Percentiles rank a stretch among this genome's conserved stretches.
phyloP scores from a whole-genome alignment of 2,329 filamentous ascomycete genomes.

The Microdochium bolleyi region DNA sequence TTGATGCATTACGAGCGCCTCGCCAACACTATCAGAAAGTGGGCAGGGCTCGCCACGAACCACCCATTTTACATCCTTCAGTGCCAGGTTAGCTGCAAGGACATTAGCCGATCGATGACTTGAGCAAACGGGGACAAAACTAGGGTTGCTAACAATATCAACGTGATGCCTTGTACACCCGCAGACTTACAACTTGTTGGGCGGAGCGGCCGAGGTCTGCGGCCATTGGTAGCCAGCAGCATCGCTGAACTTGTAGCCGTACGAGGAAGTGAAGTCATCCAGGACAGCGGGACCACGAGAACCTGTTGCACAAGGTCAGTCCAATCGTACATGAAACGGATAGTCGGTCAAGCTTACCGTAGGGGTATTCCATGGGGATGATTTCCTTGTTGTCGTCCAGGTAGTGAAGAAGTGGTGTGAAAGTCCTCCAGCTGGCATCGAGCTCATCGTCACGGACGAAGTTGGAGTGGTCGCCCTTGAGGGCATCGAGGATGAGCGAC shows the following conservation, averaged over 20 bases:
- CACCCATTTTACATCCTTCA: background rate
- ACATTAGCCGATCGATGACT: background rate
- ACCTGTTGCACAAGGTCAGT: slow-evolving; percentile 43
- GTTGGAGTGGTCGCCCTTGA: slow-evolving; percentile 99
- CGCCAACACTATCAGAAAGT: too few relatives aligned
- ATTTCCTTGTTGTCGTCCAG: slow-evolving; percentile 99
- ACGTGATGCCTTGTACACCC: background rate
- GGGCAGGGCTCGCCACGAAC: too few relatives aligned
- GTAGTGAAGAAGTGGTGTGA: slow-evolving; percentile 95
- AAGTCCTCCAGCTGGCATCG: slow-evolving; percentile 97
- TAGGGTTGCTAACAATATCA: background rate
- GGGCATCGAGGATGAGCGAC: slow-evolving; percentile 89
- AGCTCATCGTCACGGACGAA: slow-evolving; percentile 96
- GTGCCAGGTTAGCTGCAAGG: background rate
- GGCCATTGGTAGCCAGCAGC: slow-evolving; percentile 95
- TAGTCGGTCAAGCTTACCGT: slow-evolving; percentile 61
- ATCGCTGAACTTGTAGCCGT: slow-evolving; percentile 98
- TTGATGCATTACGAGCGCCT: too few relatives aligned
- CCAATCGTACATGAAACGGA: background rate
- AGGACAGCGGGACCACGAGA: slow-evolving; percentile 93
- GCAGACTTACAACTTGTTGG: slow-evolving; percentile 71
- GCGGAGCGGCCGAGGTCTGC: slow-evolving; percentile 57
- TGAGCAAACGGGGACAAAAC: background rate
- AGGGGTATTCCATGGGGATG: slow-evolving; percentile 98
- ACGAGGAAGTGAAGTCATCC: slow-evolving; percentile 96